Evolutionary conservation across 2,329 filamentous ascomycete species (phyloP).

Genomic region (Trichoderma hamatum): DNA sequence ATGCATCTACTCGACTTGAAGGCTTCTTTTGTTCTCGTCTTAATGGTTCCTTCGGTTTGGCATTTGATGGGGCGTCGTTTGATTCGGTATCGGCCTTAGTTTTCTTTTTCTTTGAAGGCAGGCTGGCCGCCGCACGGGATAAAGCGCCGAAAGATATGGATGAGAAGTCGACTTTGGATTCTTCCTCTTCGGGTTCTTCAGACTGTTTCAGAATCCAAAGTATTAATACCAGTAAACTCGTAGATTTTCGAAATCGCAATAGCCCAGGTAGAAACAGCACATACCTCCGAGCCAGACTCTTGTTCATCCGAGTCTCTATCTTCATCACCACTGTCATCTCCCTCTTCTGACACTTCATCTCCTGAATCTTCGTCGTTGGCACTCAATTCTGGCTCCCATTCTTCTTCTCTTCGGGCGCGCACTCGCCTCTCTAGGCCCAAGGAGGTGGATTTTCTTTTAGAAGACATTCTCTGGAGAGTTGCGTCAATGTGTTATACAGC

Average conservation of each 20-base stretch:
- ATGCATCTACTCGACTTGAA: slow-evolving; percentile 29
- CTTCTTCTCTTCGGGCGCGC: slow-evolving; percentile 48
- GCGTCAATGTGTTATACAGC: background rate
- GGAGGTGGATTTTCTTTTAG: slow-evolving; percentile 46
- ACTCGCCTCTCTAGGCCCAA: slow-evolving; percentile 48
- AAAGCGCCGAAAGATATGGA: slow-evolving; percentile 87
- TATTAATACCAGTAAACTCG: background rate
- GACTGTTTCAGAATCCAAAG: slow-evolving; percentile 27
- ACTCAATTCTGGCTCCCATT: slow-evolving; percentile 44
- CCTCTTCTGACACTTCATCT: slow-evolving; percentile 35
- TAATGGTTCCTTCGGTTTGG: background rate
- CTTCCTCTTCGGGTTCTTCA: slow-evolving; percentile 36
- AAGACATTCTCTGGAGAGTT: slow-evolving; percentile 5
- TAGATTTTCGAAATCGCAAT: background rate
- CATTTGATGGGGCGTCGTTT: slow-evolving; percentile 35
- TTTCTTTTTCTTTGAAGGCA: slow-evolving; percentile 47
- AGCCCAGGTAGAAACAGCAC: background rate
- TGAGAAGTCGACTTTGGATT: slow-evolving; percentile 51
- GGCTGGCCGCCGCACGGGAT: slow-evolving; percentile 77
- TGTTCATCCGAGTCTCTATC: slow-evolving; percentile 33
- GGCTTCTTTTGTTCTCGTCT: slow-evolving; percentile 1
- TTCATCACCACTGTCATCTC: slow-evolving; percentile 40
- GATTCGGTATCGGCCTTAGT: slow-evolving; percentile 37
- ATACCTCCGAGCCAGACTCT: slow-evolving; percentile 37
- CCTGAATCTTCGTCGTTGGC: slow-evolving; percentile 41